phyloP scores from a whole-genome alignment of 768 basidiomycete species.

The Multifurca ochricompacta region DNA sequence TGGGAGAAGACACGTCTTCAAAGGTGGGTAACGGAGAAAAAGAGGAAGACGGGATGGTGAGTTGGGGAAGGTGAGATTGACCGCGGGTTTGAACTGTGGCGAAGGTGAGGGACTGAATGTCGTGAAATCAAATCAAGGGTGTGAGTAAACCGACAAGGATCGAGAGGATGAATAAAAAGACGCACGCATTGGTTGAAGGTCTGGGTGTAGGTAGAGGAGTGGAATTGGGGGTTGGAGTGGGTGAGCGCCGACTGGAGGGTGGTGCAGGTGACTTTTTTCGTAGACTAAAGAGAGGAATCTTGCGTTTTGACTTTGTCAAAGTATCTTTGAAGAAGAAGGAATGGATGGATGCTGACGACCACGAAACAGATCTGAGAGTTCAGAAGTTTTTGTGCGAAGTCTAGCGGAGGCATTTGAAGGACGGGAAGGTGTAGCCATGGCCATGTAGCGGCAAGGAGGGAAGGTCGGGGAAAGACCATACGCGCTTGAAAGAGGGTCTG shows the following conservation, averaged over 20 bases:
- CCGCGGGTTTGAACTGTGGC: background rate
- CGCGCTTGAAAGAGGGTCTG: background rate
- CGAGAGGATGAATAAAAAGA: background rate
- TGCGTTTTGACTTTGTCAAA: constrained; percentile 14
- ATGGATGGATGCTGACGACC: constrained; percentile 7
- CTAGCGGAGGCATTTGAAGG: constrained; percentile 7
- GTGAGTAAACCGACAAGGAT: background rate
- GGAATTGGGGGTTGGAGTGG: background rate
- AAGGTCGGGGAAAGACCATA: background rate
- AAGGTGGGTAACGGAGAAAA: constrained; percentile 2
- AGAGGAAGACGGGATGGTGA: constrained; percentile 6
- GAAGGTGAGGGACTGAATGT: background rate
- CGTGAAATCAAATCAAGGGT: background rate
- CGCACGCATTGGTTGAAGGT: constrained; percentile 5
- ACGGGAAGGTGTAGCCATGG: constrained; percentile 12
- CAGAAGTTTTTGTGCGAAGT: constrained; percentile 19
- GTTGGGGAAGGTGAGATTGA: background rate
- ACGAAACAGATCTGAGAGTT: constrained; percentile 20
- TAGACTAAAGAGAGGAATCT: constrained; percentile 20
- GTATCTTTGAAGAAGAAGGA: background rate
- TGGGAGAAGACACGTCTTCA: constrained; percentile 12
- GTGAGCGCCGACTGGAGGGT: background rate
- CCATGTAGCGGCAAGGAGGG: background rate
- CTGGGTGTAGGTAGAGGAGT: background rate
- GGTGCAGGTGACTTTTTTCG: constrained; percentile 15